These are phyloP conservation scores for Solanum etuberosum DNA, from an alignment of 257 asterid genomes.

Conservation along the genomic window DNA sequence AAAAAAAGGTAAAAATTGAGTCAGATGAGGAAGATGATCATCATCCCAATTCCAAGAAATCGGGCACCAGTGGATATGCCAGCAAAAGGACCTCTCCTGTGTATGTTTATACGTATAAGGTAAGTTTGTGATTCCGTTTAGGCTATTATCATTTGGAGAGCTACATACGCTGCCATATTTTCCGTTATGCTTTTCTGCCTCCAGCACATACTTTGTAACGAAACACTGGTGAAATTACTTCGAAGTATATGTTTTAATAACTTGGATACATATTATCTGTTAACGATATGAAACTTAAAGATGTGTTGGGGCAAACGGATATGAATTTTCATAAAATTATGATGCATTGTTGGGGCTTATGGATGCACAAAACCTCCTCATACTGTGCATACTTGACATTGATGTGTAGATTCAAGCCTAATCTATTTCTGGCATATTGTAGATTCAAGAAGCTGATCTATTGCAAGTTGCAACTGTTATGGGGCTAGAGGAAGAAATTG, in stretches of 20 bases:
- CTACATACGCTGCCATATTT: not conserved
- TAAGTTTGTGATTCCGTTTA: constrained; percentile 6
- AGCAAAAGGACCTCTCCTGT: constrained; percentile 37
- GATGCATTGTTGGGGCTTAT: not conserved
- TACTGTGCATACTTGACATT: not conserved
- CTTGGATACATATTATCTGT: not conserved
- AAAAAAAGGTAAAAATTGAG: constrained; percentile 7
- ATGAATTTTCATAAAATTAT: not conserved
- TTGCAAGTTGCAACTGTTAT: constrained; percentile 80
- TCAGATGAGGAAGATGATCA: constrained; percentile 33
- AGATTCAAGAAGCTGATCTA: constrained; percentile 90
- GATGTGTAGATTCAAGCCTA: not conserved
- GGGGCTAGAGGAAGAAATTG: constrained; percentile 84
- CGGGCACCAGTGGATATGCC: constrained; percentile 14
- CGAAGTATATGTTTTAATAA: not conserved
- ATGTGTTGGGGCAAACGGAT: not conserved
- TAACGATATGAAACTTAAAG: not conserved
- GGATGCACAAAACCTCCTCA: not conserved
- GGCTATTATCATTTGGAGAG: not conserved
- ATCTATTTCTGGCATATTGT: constrained; percentile 9
- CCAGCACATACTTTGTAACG: not conserved
- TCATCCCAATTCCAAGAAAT: constrained; percentile 30
- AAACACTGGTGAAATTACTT: not conserved
- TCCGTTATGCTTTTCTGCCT: not conserved
- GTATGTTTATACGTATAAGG: constrained; percentile 64